phyloP scores from a whole-genome alignment of 495 filamentous ascomycete species.

The Neurospora discreta region DNA sequence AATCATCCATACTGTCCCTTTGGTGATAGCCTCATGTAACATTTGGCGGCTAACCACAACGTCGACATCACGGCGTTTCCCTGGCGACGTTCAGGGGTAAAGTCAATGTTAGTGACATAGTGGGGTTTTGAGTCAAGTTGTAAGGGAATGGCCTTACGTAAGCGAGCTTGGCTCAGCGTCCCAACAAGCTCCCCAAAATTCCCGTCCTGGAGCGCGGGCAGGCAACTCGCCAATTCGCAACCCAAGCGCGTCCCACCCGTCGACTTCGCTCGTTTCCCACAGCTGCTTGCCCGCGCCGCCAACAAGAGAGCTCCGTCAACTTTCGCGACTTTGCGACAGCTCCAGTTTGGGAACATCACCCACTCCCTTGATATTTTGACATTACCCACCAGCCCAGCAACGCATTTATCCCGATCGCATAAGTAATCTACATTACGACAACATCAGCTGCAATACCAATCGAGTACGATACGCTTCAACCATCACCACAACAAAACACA shows the following conservation, averaged over 20 bases:
- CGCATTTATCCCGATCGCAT: neutral
- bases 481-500: neutral
- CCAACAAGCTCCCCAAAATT: slow-evolving; percentile 1
- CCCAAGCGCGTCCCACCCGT: neutral
- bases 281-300: neutral
- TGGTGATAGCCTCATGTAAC: neutral
- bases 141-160: neutral
- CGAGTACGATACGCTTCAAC: neutral
- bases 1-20: neutral
- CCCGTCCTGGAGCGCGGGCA: neutral
- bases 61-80: neutral
- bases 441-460: neutral
- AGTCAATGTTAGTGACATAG: neutral
- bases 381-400: neutral
- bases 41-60: neutral
- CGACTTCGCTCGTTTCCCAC: neutral
- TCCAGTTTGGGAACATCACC: neutral
- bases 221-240: neutral
- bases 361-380: neutral
- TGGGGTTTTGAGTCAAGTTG: neutral
- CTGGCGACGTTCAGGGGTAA: neutral
- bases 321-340: neutral
- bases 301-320: neutral
- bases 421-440: neutral
- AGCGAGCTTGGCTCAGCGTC: neutral